Evolutionary conservation across 2,329 filamentous ascomycete genomes (phyloP), one percentile per base, ranked within the genome.

Genomic region (Epichloe sp.): DNA sequence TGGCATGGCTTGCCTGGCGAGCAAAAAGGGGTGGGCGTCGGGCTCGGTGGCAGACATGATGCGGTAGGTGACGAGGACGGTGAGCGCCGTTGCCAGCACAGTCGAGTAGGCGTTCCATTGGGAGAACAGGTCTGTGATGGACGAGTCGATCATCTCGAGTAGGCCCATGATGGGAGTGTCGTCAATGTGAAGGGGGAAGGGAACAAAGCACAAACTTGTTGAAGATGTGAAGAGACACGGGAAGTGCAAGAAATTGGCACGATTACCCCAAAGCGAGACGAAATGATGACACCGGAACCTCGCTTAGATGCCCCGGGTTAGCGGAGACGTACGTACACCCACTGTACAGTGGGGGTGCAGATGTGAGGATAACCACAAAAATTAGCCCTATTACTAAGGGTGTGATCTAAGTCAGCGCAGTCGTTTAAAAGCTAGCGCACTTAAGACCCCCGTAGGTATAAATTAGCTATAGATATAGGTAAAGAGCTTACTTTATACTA

Each of bases 1-100:
- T 48, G 85, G 77, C 56, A 83, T 76, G 3, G 88, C 80, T 73
- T 97, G 93, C 50, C 91, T 81, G 51, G 87, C 86, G 31, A 98
- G 82, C 46, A 97, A 78, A 95, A 95, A 83, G 36, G 93, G 91
- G 67, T 97, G 93, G 5, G 86, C 85, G 71, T 98, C 93, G 5
- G 93, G 86, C 49, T 96, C 91, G 54, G 80, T 78, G 48, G 79
- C 77, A 54, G 80, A 80, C 60, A 86, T 72, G 56, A 94, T 70
- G 44, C 83, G 78, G 67, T 87, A 89, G 52, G 82, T 76, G 52
- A 91, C 68, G 60, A 89, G 77, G 50, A 76, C 72, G 54, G 83
- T 71, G 43, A 96, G 73, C 54, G 79, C 62, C 23, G 83, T 78
- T 44, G 80, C 76, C 56, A 98, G 75, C 19, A 60, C 62, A 3